Conservation (phyloP, 352 stramenopile genomes). For the Phytophthora agathidicida region DNA sequence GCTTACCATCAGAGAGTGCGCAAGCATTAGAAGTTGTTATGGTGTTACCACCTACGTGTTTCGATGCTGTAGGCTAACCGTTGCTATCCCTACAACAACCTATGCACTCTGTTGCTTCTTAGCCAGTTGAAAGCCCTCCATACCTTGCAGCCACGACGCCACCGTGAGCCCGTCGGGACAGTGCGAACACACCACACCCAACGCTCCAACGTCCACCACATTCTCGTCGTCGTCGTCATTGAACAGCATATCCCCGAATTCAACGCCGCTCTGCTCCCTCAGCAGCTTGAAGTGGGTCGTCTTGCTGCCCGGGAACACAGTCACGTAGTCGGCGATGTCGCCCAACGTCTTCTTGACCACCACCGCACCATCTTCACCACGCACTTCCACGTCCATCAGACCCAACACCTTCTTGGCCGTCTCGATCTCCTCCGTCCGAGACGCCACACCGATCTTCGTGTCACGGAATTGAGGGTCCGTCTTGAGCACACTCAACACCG, state of each 20-base stretch:
- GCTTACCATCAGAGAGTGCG: too few relatives aligned
- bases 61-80: background rate
- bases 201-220: slow-evolving; percentile 55
- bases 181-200: slow-evolving; percentile 80
- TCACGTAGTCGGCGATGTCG: slow-evolving; percentile 64
- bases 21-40: too few relatives aligned
- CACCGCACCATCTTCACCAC: background rate
- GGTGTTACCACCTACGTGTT: slow-evolving; percentile 4
- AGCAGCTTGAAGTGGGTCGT: slow-evolving; percentile 91
- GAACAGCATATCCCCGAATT: slow-evolving; percentile 96
- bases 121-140: slow-evolving; percentile 65
- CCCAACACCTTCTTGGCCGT: slow-evolving; percentile 74
- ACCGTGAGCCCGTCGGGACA: slow-evolving; percentile 75
- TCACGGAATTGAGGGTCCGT: slow-evolving; percentile 67
- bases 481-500: slow-evolving; percentile 74
- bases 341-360: slow-evolving; percentile 43
- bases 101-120: slow-evolving; percentile 35
- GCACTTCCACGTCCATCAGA: slow-evolving; percentile 54
- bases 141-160: slow-evolving; percentile 65
- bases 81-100: background rate
- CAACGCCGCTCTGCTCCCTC: slow-evolving; percentile 82
- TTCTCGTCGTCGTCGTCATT: slow-evolving; percentile 93
- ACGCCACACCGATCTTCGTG: slow-evolving; percentile 67
- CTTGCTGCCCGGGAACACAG: slow-evolving; percentile 86
- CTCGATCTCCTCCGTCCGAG: slow-evolving; percentile 67